Conservation (phyloP, 2,329 filamentous ascomycete species). For the Botryotinia globosa region DNA sequence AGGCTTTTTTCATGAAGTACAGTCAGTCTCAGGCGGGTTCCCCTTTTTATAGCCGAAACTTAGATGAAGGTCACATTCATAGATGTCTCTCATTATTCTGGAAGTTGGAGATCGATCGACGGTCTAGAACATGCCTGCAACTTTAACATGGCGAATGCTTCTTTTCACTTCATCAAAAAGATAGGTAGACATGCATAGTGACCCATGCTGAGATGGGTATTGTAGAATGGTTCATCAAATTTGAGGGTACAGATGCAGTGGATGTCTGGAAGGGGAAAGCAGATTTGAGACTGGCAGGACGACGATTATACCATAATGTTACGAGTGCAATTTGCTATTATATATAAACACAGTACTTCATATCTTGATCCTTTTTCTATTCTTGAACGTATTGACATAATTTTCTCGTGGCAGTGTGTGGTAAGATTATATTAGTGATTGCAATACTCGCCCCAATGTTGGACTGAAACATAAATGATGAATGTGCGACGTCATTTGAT, state of each 20-base stretch:
- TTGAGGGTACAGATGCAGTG: no score
- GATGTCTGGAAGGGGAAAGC: not conserved
- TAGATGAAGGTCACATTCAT: not conserved
- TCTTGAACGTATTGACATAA: no score
- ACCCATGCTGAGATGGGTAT: not conserved
- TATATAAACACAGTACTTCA: not conserved
- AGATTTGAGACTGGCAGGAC: not conserved
- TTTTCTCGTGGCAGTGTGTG: not conserved
- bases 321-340: not conserved
- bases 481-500: not conserved
- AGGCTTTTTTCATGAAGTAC: not conserved
- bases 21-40: not conserved
- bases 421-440: not conserved
- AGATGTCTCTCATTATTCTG: not conserved
- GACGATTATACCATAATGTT: not conserved
- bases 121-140: not conserved
- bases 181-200: not conserved
- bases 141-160: not conserved
- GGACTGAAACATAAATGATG: not conserved
- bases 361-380: not conserved
- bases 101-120: not conserved
- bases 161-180: not conserved
- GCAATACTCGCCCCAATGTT: not conserved
- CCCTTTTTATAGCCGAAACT: not conserved
- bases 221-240: not conserved